phyloP scores from a whole-genome alignment of 148 eudicot species.

The Fagopyrum homotropicum region DNA sequence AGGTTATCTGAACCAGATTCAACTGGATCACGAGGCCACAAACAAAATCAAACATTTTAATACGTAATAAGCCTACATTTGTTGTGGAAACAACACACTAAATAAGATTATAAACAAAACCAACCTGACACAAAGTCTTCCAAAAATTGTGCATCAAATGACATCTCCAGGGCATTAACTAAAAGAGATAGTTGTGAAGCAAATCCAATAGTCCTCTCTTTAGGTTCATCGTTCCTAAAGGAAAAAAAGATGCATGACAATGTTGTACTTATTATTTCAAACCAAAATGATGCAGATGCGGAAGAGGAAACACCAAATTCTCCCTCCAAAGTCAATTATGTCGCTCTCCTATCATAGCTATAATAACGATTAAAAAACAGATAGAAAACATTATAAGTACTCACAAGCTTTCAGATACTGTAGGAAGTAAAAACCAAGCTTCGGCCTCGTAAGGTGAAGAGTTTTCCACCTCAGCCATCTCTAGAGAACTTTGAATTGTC shows the following conservation, averaged over 20 bases:
- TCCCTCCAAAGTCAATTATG: not conserved
- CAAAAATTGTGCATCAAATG: slow-evolving; percentile 73
- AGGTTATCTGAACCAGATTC: slow-evolving; percentile 66
- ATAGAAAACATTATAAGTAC: slow-evolving; percentile 15
- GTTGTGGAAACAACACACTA: slow-evolving; percentile 1
- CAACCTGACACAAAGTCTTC: slow-evolving; percentile 96
- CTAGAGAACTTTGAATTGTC: slow-evolving; percentile 71
- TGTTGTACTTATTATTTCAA: not conserved
- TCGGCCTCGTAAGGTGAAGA: slow-evolving; percentile 84
- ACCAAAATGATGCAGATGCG: not conserved
- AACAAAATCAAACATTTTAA: not conserved
- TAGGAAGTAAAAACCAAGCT: slow-evolving; percentile 66
- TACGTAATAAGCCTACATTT: not conserved
- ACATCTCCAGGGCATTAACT: slow-evolving; percentile 59
- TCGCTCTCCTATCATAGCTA: not conserved
- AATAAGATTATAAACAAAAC: not conserved
- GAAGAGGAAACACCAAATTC: not conserved
- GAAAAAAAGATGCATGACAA: slow-evolving; percentile 1
- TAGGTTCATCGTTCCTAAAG: slow-evolving; percentile 37
- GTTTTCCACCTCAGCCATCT: slow-evolving; percentile 98
- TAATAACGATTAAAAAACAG: not conserved
- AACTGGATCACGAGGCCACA: slow-evolving; percentile 29
- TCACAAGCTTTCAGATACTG: slow-evolving; percentile 44
- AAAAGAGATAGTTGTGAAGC: slow-evolving; percentile 83
- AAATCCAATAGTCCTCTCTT: slow-evolving; percentile 58